Conservation (phyloP, 1,284 basidiomycete genomes). For the Erythrobasidium hasegawianum region DNA sequence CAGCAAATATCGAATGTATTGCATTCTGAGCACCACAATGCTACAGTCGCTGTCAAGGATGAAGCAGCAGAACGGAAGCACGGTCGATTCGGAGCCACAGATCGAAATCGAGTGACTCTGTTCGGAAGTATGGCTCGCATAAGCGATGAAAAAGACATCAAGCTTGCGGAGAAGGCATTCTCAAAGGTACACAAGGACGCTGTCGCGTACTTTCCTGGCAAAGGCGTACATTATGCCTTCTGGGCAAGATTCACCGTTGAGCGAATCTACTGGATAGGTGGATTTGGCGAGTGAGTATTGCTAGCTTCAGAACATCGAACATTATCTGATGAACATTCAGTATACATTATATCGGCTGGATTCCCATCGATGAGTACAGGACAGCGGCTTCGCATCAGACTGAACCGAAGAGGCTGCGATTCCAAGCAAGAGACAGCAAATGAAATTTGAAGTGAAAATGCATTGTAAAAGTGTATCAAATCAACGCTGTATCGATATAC, state of each 20-base stretch:
- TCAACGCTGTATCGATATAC: too few species aligned
- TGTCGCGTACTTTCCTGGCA: constrained; percentile 30
- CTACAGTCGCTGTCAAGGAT: constrained; percentile 24
- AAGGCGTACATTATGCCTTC: constrained; percentile 26
- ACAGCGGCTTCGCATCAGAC: not conserved
- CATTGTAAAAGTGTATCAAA: too few species aligned
- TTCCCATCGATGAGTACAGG: constrained; percentile 26
- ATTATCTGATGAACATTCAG: constrained; percentile 2
- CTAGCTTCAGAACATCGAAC: not conserved
- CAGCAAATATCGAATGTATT: constrained; percentile 29
- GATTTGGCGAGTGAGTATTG: not conserved
- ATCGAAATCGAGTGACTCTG: constrained; percentile 17
- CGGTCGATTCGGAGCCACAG: constrained; percentile 21
- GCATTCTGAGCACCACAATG: constrained; percentile 12
- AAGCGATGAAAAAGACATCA: constrained; percentile 9
- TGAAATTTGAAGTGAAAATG: too few species aligned
- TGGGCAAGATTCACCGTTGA: constrained; percentile 27
- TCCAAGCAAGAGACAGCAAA: too few species aligned
- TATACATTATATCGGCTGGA: constrained; percentile 32
- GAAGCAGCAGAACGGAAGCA: constrained; percentile 17
- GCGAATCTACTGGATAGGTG: constrained; percentile 29
- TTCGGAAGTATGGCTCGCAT: constrained; percentile 24
- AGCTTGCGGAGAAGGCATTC: constrained; percentile 16
- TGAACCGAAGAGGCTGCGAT: too few species aligned
- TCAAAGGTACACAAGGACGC: constrained; percentile 24